Percentiles rank a stretch among this genome's conserved stretches.
These are phyloP conservation scores for Phialophora verrucosa DNA, from an alignment of 2,329 filamentous ascomycete genomes.

Conservation along the genomic window DNA sequence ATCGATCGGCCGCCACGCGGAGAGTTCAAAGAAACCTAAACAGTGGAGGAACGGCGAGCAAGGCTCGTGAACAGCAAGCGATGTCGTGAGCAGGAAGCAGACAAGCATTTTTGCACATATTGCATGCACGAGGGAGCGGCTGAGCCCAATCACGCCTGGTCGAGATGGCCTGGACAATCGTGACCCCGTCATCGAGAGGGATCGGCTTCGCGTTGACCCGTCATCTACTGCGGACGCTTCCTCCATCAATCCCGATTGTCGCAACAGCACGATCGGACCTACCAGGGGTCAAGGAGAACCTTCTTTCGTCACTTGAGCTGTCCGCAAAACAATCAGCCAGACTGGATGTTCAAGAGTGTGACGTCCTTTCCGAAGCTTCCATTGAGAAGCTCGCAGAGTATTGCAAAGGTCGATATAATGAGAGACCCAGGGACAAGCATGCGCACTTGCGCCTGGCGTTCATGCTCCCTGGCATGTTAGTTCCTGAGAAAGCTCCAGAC, in stretches of 20 bases:
- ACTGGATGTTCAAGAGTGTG: conserved; percentile 50
- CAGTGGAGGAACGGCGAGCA: background rate
- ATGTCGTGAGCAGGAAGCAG: background rate
- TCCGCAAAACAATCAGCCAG: conserved; percentile 37
- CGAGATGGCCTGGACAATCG: conserved; percentile 45
- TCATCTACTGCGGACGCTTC: conserved; percentile 62
- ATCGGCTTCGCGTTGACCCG: conserved; percentile 67
- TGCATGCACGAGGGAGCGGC: background rate
- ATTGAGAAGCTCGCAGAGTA: conserved; percentile 63
- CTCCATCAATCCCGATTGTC: conserved; percentile 59
- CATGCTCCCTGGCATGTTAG: conserved; percentile 72
- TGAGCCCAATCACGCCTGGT: background rate
- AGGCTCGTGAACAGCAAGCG: background rate
- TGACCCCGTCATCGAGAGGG: conserved; percentile 66
- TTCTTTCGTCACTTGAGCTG: conserved; percentile 51
- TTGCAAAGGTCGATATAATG: conserved; percentile 59
- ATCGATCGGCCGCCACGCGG: background rate
- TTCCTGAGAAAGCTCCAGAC: conserved; percentile 71
- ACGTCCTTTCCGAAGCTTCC: conserved; percentile 57
- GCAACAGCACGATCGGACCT: conserved; percentile 63
- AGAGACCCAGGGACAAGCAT: conserved; percentile 43
- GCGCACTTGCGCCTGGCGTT: conserved; percentile 71
- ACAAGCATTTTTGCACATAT: background rate
- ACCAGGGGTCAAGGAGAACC: conserved; percentile 46
- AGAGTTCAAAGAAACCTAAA: background rate